Base-by-base conservation (phyloP, 352 stramenopile species). In the Globisporangium paddicum region DNA sequence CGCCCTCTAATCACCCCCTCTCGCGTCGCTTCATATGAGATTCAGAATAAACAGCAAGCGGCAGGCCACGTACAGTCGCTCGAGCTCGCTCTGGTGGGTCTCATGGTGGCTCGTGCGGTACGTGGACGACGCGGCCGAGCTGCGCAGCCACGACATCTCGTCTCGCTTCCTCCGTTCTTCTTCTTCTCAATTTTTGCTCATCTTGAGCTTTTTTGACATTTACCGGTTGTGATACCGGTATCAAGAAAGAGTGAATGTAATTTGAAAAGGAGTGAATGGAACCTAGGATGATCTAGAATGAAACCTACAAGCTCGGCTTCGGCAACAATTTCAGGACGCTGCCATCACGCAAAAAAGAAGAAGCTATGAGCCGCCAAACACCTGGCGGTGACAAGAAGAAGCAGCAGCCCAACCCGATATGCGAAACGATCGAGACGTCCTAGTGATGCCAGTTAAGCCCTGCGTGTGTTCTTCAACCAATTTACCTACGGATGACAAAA, bases 81-180 rank as follows among this genome's bases (percentile, higher is more conserved):
- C 83, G 23, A 90, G 65, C 64, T 93, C 83, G 64, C 83, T 93
- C 52, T 90, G 72, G 58, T 89, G 83, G 35, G 83, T 90, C 63
- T 90, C 83, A 41, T 88, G 79, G 55, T 78, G 62, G 47, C 60
- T 67, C 44, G 69, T 30, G 64, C 67, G 69, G 51, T 65, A 56
- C 51, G 59, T 50, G 14, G 59, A 65, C 47, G 71, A 69, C 60
- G 72, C 40, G 54, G 62, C 78, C 6, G 79, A 87, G 68, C 71
- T 75, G 48, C 78, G 73, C 55, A 83, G 80, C 57, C 78, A 79
- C 65, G 61, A 84, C 76, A 86, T 86, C n/a, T n/a, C n/a, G n/a
- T n/a, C n/a, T n/a, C n/a, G n/a, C n/a, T 41, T 16, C 25, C 53
- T 62, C 21, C 10, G n/a, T 19, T 28, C 14, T 48, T 49, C 48